Conservation (phyloP, 2,329 filamentous ascomycete genomes). For the Alternaria tenuissima region DNA sequence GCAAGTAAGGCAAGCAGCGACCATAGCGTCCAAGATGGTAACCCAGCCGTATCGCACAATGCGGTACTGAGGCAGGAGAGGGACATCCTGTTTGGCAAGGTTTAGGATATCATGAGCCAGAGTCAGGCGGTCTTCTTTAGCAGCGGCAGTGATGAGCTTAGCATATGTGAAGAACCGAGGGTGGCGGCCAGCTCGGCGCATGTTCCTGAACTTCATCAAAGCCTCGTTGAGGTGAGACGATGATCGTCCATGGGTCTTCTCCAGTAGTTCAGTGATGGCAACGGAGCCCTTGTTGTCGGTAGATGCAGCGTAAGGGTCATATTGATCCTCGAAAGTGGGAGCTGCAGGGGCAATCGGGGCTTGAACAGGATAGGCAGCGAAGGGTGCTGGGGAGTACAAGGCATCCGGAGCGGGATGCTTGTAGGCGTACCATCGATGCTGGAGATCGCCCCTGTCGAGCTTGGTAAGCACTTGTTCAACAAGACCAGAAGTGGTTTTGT, state of each 20-base stretch:
- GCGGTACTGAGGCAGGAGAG: slow-evolving; percentile 81
- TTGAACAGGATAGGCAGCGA: slow-evolving; percentile 58
- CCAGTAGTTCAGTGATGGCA: slow-evolving; percentile 86
- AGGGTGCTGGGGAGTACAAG: slow-evolving; percentile 58
- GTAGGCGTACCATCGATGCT: slow-evolving; percentile 67
- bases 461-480: slow-evolving; percentile 67
- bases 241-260: slow-evolving; percentile 77
- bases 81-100: slow-evolving; percentile 90
- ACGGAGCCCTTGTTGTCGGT: slow-evolving; percentile 95
- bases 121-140: slow-evolving; percentile 82
- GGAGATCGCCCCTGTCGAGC: slow-evolving; percentile 59
- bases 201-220: slow-evolving; percentile 85
- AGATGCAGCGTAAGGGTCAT: slow-evolving; percentile 87
- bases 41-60: slow-evolving; percentile 95
- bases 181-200: slow-evolving; percentile 89
- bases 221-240: slow-evolving; percentile 81
- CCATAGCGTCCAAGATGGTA: slow-evolving; percentile 94
- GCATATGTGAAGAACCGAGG: slow-evolving; percentile 96
- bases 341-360: slow-evolving; percentile 63
- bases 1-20: slow-evolving; percentile 85
- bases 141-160: slow-evolving; percentile 90
- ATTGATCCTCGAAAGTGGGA: slow-evolving; percentile 78
- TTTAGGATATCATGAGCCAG: slow-evolving; percentile 85
- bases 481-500: slow-evolving; percentile 63
- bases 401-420: slow-evolving; percentile 57